Percentiles rank a stretch among this genome's conserved stretches.
These are phyloP conservation scores for Exophiala spinifera DNA, from an alignment of 2,329 filamentous ascomycete genomes.

Conservation along the genomic window DNA sequence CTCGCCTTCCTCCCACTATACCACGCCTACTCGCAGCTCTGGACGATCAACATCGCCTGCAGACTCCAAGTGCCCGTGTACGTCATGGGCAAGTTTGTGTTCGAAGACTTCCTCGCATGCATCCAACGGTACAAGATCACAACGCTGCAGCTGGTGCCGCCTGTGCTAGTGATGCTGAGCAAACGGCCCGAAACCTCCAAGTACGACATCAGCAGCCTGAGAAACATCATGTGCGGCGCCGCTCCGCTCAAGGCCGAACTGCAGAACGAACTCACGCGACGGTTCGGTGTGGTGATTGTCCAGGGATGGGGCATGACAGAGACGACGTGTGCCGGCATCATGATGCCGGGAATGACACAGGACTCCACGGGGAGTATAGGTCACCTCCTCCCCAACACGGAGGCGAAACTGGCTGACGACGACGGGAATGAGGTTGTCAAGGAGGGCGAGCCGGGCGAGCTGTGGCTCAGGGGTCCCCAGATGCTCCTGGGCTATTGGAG, in stretches of 20 bases:
- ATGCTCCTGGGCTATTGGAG: conserved; percentile 40
- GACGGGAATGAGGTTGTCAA: conserved; percentile 68
- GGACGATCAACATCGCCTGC: conserved; percentile 56
- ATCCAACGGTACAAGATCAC: conserved; percentile 52
- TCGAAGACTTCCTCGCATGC: conserved; percentile 54
- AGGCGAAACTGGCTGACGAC: conserved; percentile 58
- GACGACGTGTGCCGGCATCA: conserved; percentile 42
- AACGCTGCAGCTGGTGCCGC: conserved; percentile 58
- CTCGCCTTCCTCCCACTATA: conserved; percentile 48
- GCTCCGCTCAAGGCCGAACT: conserved; percentile 58
- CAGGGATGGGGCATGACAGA: conserved; percentile 59
- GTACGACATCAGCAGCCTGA: conserved; percentile 55
- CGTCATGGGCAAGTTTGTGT: conserved; percentile 63
- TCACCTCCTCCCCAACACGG: conserved; percentile 40
- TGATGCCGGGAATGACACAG: conserved; percentile 40
- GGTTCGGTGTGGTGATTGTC: conserved; percentile 48
- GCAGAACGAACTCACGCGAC: conserved; percentile 51
- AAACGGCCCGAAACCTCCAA: conserved; percentile 55
- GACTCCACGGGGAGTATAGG: conserved; percentile 53
- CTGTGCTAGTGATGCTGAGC: conserved; percentile 58
- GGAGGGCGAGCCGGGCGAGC: conserved; percentile 58
- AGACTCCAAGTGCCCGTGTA: conserved; percentile 59
- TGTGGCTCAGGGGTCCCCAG: conserved; percentile 42
- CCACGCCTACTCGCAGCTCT: conserved; percentile 49
- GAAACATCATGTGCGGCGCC: conserved; percentile 51